A percentile compares a stretch with the other conserved stretches of the same genome.
Evolutionary conservation across 306 rosid genomes (phyloP).

Genomic region (Castanea crenata): DNA sequence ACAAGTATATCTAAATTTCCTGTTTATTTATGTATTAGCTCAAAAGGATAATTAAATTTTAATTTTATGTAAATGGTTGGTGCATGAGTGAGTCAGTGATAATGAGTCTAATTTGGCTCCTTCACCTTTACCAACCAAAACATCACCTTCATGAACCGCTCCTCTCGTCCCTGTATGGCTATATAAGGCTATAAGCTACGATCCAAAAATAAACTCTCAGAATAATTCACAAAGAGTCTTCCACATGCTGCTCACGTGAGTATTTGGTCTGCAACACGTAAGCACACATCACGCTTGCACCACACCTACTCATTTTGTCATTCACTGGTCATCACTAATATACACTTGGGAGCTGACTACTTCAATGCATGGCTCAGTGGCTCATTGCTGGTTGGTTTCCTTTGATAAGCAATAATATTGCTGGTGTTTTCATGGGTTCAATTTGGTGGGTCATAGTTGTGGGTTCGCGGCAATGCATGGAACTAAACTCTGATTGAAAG

Average conservation of each 20-base stretch:
- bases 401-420: background rate
- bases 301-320: no score
- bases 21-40: no score
- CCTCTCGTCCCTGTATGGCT: background rate
- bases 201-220: background rate
- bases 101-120: slow-evolving; percentile 18
- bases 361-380: no score
- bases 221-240: background rate
- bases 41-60: background rate
- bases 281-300: background rate
- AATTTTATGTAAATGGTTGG: no score
- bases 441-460: background rate
- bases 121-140: background rate
- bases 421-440: background rate
- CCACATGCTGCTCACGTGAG: slow-evolving; percentile 7
- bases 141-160: background rate
- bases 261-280: background rate
- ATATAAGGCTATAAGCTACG: background rate
- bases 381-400: background rate
- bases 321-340: no score
- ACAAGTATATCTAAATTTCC: no score
- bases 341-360: no score
- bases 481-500: no score
- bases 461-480: no score
- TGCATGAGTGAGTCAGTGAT: no score